phyloP scores from a whole-genome alignment of 2,329 filamentous ascomycete genomes.

The Arthrobotrys pseudoclavata region DNA sequence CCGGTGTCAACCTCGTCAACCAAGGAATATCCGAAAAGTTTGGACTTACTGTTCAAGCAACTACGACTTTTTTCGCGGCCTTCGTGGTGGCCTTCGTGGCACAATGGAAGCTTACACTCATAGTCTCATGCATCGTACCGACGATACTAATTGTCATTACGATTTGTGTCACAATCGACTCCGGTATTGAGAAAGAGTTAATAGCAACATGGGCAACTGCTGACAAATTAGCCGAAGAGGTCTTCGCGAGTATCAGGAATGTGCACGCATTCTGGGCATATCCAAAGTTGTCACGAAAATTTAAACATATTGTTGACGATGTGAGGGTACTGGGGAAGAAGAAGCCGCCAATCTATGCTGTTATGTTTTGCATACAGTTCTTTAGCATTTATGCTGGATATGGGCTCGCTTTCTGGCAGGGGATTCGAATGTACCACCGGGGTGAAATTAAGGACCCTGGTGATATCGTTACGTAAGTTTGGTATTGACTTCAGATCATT shows the following conservation, averaged over 20 bases:
- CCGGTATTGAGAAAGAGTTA: conserved; percentile 71
- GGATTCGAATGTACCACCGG: conserved; percentile 68
- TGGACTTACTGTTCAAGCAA: conserved; percentile 72
- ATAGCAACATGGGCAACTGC: conserved; percentile 71
- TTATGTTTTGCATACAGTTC: conserved; percentile 67
- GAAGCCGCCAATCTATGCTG: conserved; percentile 67
- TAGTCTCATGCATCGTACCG: conserved; percentile 69
- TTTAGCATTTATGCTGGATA: conserved; percentile 71
- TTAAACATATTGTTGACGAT: conserved; percentile 71
- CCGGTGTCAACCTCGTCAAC: conserved; percentile 75
- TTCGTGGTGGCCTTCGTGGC: conserved; percentile 72
- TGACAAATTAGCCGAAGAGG: conserved; percentile 74
- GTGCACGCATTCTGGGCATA: conserved; percentile 75
- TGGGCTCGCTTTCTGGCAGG: conserved; percentile 75
- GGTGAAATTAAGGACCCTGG: conserved; percentile 33
- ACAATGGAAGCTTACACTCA: conserved; percentile 74
- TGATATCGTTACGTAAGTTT: conserved; percentile 37
- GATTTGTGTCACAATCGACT: conserved; percentile 69
- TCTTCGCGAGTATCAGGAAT: conserved; percentile 73
- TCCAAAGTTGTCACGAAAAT: conserved; percentile 70
- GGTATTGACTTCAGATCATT: neutral
- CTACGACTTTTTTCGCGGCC: conserved; percentile 71
- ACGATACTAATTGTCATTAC: conserved; percentile 71
- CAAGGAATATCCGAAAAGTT: conserved; percentile 70
- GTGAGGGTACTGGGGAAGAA: conserved; percentile 70